A percentile compares a stretch with the other conserved stretches of the same genome.
Conservation (phyloP, 352 stramenopile species). For the Phytophthora nicotianae region DNA sequence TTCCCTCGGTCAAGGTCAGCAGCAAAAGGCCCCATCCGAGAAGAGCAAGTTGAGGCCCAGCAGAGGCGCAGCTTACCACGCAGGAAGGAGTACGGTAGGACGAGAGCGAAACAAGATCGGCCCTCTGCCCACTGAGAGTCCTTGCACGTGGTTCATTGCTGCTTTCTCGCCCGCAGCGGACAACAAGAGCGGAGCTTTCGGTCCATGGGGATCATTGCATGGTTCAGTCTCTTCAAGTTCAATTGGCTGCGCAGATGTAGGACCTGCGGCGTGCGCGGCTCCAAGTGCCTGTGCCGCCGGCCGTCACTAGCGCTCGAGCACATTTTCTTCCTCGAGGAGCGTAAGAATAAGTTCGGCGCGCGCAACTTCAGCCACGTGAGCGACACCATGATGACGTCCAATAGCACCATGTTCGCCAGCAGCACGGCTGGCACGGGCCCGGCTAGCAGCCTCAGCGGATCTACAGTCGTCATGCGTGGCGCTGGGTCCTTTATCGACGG, state of each 20-base stretch:
- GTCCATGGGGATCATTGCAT: constrained; percentile 63
- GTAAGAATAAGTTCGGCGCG: constrained; percentile 79
- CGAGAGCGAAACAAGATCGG: constrained; percentile 12
- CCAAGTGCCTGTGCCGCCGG: constrained; percentile 74
- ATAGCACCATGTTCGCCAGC: constrained; percentile 41
- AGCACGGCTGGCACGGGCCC: constrained; percentile 14
- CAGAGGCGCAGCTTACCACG: constrained; percentile 23
- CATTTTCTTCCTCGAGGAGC: constrained; percentile 83
- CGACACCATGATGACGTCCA: constrained; percentile 65
- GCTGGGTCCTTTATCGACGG: constrained; percentile 39
- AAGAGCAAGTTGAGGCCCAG: constrained; percentile 19
- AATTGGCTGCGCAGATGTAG: constrained; percentile 74
- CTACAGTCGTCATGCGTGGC: constrained; percentile 46
- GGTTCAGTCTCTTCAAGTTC: constrained; percentile 70
- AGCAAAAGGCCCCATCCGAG: constrained; percentile 14
- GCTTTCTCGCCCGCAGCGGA: constrained; percentile 13
- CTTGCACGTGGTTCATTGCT: constrained; percentile 18
- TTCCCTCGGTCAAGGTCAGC: constrained; percentile 12
- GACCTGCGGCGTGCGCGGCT: constrained; percentile 58
- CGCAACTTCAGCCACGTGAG: constrained; percentile 85
- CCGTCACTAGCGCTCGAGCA: constrained; percentile 76
- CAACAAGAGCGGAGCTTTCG: not conserved
- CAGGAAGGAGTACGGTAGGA: constrained; percentile 1
- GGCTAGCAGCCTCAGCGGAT: constrained; percentile 27
- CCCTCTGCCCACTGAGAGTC: not conserved